Conservation (phyloP, 75 land plant species). For the Sequoia sempervirens region DNA sequence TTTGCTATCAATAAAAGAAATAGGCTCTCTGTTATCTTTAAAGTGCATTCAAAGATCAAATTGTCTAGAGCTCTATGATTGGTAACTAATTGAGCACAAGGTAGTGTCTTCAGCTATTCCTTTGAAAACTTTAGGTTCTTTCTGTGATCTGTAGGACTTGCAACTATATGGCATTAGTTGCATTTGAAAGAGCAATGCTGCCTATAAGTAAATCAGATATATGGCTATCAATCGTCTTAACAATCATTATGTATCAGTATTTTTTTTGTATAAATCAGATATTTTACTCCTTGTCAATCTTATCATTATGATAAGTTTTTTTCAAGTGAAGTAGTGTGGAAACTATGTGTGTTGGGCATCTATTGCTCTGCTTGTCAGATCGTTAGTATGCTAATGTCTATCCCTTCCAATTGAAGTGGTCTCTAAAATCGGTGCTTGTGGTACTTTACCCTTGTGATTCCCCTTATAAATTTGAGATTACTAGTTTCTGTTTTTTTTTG, state of each 20-base stretch:
- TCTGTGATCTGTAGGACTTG: not conserved
- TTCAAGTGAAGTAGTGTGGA: not conserved
- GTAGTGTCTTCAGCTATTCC: not conserved
- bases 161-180: not conserved
- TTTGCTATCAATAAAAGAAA: not conserved
- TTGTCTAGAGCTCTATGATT: not conserved
- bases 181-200: not conserved
- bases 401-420: not conserved
- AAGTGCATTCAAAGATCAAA: not conserved
- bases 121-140: not conserved
- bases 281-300: no score
- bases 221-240: not conserved
- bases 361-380: not conserved
- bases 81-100: not conserved
- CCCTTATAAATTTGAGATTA: not conserved
- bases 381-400: not conserved
- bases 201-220: not conserved
- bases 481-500: not conserved
- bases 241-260: no score
- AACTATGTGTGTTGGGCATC: no score
- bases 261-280: no score
- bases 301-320: not conserved
- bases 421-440: not conserved
- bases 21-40: not conserved
- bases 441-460: not conserved